These are phyloP conservation scores for Chaetomium strumarium DNA, from an alignment of 2,329 filamentous ascomycete species.

Conservation along the genomic window DNA sequence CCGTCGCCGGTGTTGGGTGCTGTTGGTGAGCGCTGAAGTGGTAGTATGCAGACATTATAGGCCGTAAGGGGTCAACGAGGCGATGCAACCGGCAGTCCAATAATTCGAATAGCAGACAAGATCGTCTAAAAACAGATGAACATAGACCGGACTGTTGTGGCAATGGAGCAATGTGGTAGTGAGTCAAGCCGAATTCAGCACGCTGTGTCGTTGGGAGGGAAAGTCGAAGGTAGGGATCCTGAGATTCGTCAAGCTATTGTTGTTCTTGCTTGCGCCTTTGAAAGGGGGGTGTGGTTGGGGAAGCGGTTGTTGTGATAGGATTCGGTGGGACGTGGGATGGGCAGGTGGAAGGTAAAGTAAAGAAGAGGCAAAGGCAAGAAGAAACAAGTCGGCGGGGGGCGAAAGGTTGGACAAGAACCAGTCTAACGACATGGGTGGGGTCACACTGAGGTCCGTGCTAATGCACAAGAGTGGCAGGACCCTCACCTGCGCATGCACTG, in stretches of 20 bases:
- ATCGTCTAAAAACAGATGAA: constrained; percentile 5
- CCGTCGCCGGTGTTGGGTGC: constrained; percentile 48
- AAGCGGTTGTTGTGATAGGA: constrained; percentile 18
- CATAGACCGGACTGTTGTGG: no score
- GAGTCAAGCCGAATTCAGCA: no score
- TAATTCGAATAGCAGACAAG: constrained; percentile 7
- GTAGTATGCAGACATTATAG: constrained; percentile 58
- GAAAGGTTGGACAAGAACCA: constrained; percentile 24
- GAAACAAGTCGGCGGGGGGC: constrained; percentile 23
- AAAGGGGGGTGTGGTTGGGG: constrained; percentile 3
- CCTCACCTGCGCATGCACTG: constrained; percentile 24
- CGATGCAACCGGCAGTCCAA: constrained; percentile 10
- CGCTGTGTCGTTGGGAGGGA: constrained; percentile 10
- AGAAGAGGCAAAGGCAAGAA: constrained; percentile 25
- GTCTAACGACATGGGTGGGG: no score
- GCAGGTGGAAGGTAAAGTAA: constrained; percentile 24
- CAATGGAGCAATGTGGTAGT: background rate
- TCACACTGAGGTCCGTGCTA: constrained; percentile 19
- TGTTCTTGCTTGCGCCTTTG: constrained; percentile 8
- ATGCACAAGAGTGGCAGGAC: constrained; percentile 26
- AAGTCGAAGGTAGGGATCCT: constrained; percentile 4
- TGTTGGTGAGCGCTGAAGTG: constrained; percentile 55
- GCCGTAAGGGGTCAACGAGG: constrained; percentile 10
- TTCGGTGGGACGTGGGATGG: constrained; percentile 22
- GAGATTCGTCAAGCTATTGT: constrained; percentile 9